These are phyloP conservation scores for Pyricularia pennisetigena DNA, from an alignment of 2,329 filamentous ascomycete species.

Conservation along the genomic window DNA sequence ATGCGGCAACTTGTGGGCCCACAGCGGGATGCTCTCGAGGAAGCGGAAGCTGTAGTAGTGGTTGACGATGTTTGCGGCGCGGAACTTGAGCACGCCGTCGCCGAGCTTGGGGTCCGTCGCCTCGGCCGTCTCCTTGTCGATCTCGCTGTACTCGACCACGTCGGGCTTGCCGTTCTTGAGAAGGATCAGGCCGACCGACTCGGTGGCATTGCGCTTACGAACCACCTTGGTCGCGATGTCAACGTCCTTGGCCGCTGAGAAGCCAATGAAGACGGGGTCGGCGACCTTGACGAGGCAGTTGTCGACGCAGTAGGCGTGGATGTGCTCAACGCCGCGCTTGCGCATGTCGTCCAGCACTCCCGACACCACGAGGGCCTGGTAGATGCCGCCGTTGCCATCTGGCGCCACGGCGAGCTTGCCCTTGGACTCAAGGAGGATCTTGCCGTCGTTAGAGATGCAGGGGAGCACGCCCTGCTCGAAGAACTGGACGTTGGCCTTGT, in stretches of 20 bases:
- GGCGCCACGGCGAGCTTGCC: constrained; percentile 87
- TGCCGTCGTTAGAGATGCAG: constrained; percentile 94
- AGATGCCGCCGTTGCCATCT: constrained; percentile 94
- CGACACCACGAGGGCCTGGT: constrained; percentile 76
- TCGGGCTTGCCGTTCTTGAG: constrained; percentile 93
- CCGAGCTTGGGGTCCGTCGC: constrained; percentile 71
- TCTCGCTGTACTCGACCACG: constrained; percentile 98
- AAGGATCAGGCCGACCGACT: constrained; percentile 90
- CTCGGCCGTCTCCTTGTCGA: constrained; percentile 79
- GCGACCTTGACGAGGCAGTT: constrained; percentile 99
- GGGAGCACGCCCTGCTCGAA: constrained; percentile 97
- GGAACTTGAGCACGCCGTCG: constrained; percentile 78
- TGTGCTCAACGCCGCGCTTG: constrained; percentile 81
- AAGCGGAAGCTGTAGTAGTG: constrained; percentile 98
- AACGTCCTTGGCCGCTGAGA: constrained; percentile 76
- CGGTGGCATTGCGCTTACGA: constrained; percentile 91
- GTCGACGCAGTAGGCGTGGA: constrained; percentile 97
- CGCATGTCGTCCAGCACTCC: constrained; percentile 82
- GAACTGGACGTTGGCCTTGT: constrained; percentile 76
- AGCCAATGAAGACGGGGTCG: constrained; percentile 91
- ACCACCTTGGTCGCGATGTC: constrained; percentile 98
- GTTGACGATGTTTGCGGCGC: constrained; percentile 98
- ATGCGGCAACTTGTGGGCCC: constrained; percentile 80
- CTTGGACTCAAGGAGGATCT: constrained; percentile 90
- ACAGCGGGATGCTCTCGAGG: constrained; percentile 80